These are phyloP conservation scores for Fonsecaea nubica DNA, from an alignment of 2,329 filamentous ascomycete genomes.

Conservation along the genomic window DNA sequence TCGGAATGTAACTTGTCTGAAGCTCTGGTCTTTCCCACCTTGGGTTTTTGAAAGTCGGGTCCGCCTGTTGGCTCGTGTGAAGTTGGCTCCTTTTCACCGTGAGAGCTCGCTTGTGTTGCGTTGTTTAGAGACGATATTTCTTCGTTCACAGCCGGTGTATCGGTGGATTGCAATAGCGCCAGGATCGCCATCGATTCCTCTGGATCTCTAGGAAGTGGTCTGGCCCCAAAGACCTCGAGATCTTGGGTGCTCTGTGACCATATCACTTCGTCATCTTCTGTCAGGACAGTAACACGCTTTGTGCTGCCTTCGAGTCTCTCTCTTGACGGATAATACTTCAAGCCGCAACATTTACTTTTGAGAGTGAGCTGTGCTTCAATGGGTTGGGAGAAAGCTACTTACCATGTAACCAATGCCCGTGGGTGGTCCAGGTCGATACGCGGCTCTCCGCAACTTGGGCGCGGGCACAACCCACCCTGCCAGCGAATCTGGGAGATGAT, in stretches of 20 bases:
- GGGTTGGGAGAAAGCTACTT: neutral
- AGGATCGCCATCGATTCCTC: neutral
- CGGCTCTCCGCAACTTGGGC: neutral
- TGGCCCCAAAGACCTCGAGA: neutral
- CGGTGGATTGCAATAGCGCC: neutral
- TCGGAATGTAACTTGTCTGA: neutral
- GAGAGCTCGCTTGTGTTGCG: neutral
- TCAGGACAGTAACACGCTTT: neutral
- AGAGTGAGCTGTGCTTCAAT: neutral
- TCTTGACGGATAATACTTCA: neutral
- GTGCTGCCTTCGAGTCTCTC: neutral
- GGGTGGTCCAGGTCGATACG: neutral
- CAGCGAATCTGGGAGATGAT: slow-evolving; percentile 3
- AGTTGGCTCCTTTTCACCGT: neutral
- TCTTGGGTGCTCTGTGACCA: slow-evolving; percentile 4
- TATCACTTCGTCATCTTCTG: neutral
- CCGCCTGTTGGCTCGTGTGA: neutral
- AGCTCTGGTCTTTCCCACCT: neutral
- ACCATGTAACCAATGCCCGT: neutral
- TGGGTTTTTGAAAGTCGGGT: neutral
- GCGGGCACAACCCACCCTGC: neutral
- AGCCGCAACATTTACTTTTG: neutral
- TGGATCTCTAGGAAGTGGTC: neutral
- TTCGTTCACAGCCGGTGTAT: neutral
- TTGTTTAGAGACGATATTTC: neutral